phyloP scores from a whole-genome alignment of 2,329 filamentous ascomycete genomes.

The Phyllosticta citriasiana region DNA sequence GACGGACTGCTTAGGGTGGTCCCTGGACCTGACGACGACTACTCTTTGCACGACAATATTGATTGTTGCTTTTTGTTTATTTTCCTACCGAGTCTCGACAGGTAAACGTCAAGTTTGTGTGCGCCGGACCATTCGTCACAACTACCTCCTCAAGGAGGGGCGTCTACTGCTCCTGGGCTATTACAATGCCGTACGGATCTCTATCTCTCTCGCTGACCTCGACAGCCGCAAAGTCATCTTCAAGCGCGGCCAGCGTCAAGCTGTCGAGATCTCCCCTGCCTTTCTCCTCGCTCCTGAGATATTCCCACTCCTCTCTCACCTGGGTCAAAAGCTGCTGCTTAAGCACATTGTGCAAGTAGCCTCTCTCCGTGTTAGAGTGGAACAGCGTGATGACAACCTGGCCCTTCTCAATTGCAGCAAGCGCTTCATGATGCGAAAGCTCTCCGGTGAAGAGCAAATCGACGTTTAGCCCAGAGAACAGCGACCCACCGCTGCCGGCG shows the following conservation, averaged over 20 bases:
- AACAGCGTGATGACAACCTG: conserved; percentile 76
- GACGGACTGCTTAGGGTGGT: neutral
- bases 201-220: conserved; percentile 68
- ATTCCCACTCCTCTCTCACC: conserved; percentile 48
- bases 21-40: neutral
- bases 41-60: neutral
- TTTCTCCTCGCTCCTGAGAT: conserved; percentile 33
- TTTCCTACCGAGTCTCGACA: neutral
- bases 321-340: conserved; percentile 51
- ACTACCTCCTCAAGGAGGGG: no score
- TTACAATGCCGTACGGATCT: conserved; percentile 78
- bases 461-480: conserved; percentile 59
- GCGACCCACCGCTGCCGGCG: conserved; percentile 73
- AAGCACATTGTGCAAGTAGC: conserved; percentile 66
- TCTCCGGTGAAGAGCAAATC: conserved; percentile 87
- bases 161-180: conserved; percentile 13
- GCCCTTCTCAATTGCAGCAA: conserved; percentile 76
- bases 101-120: neutral
- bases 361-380: conserved; percentile 87
- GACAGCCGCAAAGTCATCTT: conserved; percentile 50
- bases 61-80: neutral
- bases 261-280: conserved; percentile 25
- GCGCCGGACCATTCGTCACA: no score
- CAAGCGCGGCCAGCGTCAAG: conserved; percentile 38
- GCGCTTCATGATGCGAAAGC: conserved; percentile 83